Evolutionary conservation across 768 basidiomycete species (phyloP), one percentile per base, ranked within the genome.

Genomic region (Neoboletus subvelutipes): DNA sequence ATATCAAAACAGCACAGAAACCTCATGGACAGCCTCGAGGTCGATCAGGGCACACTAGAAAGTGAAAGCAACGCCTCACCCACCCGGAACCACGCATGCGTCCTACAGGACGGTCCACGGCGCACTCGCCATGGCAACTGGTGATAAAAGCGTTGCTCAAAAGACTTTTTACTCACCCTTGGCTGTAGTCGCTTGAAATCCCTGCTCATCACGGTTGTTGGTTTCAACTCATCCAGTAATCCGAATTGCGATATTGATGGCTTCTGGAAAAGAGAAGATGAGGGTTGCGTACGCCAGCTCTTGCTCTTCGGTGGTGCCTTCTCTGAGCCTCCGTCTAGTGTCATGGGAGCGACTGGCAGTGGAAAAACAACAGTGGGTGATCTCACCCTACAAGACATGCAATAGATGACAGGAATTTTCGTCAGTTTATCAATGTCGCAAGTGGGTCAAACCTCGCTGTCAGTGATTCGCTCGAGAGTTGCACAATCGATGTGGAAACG

Each of bases 401-500:
- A 5, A 36, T 33, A 26, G 31, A 37, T 34, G 51, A 64, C 45
- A 49, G 6, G 24, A 36, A 12, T 22, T 26, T 22, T 45, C 37
- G 15, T 34, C 26, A 67, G 65, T 67, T 67, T 33, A 51, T 67
- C 6, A 67, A 67, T 9, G 8, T 57, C 9, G 65, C 65, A 18
- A 62, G 57, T 3, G 65, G 63, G 34, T 67, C 65, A 18, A 52
- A 15, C 40, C 17, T 65, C 37, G 45, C 50, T 20, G 66, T 68
- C 51, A 68, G 66, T 15, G 53, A 68, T 26, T 68, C 65, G 15
- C 66, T 66, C 13, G 66, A 65, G 43, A 68, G 65, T 24, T 66
- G 65, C 39, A 66, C 65, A 31, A n/a, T 59, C 45, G 60, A 68
- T 15, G 66, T 68, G 13, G 58, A 59, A 40, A 69, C 79, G 0